Evolutionary conservation across 2,329 filamentous ascomycete genomes (phyloP).

Genomic region (Zymoseptoria crescenta): DNA sequence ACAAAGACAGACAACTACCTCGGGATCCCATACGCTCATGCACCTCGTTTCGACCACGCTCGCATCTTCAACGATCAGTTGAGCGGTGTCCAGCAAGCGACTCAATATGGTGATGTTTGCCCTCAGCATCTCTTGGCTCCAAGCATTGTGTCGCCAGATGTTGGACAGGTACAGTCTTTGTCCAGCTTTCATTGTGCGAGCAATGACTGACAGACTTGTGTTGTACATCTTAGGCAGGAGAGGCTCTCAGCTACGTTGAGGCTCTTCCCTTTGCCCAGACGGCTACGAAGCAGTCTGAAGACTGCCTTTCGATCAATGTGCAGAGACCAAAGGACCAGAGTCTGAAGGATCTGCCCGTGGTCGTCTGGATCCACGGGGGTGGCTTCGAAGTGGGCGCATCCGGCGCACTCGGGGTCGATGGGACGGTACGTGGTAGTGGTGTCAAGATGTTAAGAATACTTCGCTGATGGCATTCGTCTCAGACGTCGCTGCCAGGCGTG

Average conservation of each 20-base stretch:
- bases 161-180: not conserved
- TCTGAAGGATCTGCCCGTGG: conserved; percentile 33
- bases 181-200: not conserved
- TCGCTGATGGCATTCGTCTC: not conserved
- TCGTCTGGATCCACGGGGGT: conserved; percentile 41
- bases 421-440: not conserved
- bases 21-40: conserved; percentile 1
- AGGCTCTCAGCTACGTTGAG: conserved; percentile 6
- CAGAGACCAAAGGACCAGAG: conserved; percentile 5
- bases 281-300: conserved; percentile 32
- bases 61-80: conserved; percentile 1
- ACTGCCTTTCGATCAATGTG: conserved; percentile 54
- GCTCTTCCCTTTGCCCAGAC: conserved; percentile 6
- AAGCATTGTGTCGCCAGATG: conserved; percentile 2
- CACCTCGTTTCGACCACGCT: conserved; percentile 8
- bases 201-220: not conserved
- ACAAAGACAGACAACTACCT: conserved; percentile 7
- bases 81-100: conserved; percentile 1
- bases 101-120: conserved; percentile 6
- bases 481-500: conserved; percentile 19
- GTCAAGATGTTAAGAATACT: not conserved
- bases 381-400: conserved; percentile 20
- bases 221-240: not conserved
- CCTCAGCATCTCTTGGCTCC: conserved; percentile 4
- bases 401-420: not conserved